Base-by-base conservation (phyloP, 1,284 basidiomycete genomes). In the Paramarasmius palmivorus region DNA sequence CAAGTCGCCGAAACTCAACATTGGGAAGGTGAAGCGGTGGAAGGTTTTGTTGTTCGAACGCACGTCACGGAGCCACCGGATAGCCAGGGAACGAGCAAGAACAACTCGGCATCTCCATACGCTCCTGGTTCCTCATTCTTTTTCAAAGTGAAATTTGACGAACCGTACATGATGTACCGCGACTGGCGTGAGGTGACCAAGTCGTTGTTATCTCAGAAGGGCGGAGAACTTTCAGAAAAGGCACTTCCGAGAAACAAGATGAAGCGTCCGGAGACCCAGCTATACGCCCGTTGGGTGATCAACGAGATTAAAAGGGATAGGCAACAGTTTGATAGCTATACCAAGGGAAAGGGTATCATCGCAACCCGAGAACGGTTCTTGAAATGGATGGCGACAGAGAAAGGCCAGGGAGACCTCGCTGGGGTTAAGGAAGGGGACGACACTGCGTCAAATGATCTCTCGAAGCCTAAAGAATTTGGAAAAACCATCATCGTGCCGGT, bases 131-230 rank as follows among this genome's bases (percentile, higher is more conserved):
- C 92, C 5, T 88, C 92, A 0, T 97, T 98, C 78, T 98, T 99
- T 79, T 99, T 98, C 86, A 99, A 99, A 70, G 83, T 99, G 74
- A 99, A 99, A 70, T 99, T 98, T 68, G 95, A 98, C 70, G 94
- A 99, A 68, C 96, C 96, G 0, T 99, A 99, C 68, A 86, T 98
- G 75, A 96, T 97, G 86, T 98, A 98, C 72, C 87, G 97, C 48
- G 93, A 98, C 67, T 99, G 95, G 95, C 80, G 97, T 51, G 97
- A 99, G 71, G 79, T 96, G 48, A 98, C 97, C 6, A 90, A 93
- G 65, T 74, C 69, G 17, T 75, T 96, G 29, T 76, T 97, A 5
- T 72, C 77, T 1, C 55, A 64, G 65, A 41, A 66, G 66, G 20
- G 63, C 60, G 64, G 62, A n/a, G n/a, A n/a, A 39, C 53, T 57